Evolutionary conservation across 371 early-diverging fungal genomes (phyloP), one percentile per base, ranked within the genome.

Genomic region (Dichotomocladium elegans): DNA sequence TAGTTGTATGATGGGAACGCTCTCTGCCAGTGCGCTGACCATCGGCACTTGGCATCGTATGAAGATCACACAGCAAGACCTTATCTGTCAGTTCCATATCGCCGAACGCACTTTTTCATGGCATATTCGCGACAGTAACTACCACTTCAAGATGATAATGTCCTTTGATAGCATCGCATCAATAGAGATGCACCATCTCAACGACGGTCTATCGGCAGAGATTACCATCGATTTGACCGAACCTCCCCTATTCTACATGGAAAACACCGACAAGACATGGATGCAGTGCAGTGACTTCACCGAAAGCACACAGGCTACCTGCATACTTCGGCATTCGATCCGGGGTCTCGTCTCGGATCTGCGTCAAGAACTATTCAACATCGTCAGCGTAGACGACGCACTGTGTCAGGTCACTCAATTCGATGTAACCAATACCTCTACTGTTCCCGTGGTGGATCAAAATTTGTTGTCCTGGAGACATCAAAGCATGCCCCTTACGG

Each of bases 11-110:
- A 42, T 8, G 14, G 54, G 60, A 6, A 28, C 49, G 1, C 44
- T 60, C 40, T 44, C 41, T 4, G 60, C 60, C 3, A 50, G 34
- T 19, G 37, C 60, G 9, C 26, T 60, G 3, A 72, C 80, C 0
- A 80, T 91, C 24, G 90, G 90, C 28, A 79, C 81, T 10, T 91
- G 92, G 92, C 86, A 89, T 49, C 78, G 92, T 25, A 82, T 88
- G 73, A 77, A 75, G 30, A 80, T 81, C 57, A 72, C 74, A 19
- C 56, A 50, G 7, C 66, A 68, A 19, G 87, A 87, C 57, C 62
- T 91, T 47, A 60, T 80, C 33, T 86, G 86, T 58, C 68, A 74
- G 31, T 86, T 82, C 62, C 61, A 77, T 25, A 56, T 77, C 1
- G 56, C 58, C 6, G 75, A 80, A 22, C 72, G 79, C n/a, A 52